Percentiles rank a stretch among this genome's conserved stretches.
These are phyloP conservation scores for Pythium apleroticum DNA, from an alignment of 352 stramenopile genomes.

Conservation along the genomic window DNA sequence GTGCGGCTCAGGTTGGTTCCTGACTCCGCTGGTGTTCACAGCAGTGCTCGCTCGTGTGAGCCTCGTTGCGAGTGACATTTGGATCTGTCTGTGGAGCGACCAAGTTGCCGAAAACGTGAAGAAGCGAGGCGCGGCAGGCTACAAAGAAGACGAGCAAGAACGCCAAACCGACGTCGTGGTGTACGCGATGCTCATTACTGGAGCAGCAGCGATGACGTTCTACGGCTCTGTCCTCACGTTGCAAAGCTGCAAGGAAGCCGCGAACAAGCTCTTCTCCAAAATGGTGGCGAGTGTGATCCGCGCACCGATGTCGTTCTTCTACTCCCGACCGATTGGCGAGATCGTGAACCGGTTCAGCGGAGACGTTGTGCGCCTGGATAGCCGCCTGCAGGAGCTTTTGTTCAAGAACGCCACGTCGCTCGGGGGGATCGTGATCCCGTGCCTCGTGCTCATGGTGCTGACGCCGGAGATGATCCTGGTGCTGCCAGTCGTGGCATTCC, in stretches of 20 bases:
- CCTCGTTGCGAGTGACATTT: slow-evolving; percentile 26
- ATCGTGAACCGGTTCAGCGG: slow-evolving; percentile 46
- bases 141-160: slow-evolving; percentile 2
- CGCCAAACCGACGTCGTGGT: slow-evolving; percentile 22
- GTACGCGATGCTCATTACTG: slow-evolving; percentile 24
- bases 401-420: slow-evolving; percentile 17
- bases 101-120: slow-evolving; percentile 11
- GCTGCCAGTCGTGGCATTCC: slow-evolving; percentile 63
- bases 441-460: slow-evolving; percentile 23
- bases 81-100: slow-evolving; percentile 29
- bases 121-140: background rate
- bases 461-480: slow-evolving; percentile 60
- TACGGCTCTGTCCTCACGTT: slow-evolving; percentile 20
- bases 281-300: slow-evolving; percentile 23
- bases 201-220: slow-evolving; percentile 21
- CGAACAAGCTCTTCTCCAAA: slow-evolving; percentile 11
- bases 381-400: slow-evolving; percentile 15
- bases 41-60: slow-evolving; percentile 12
- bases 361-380: slow-evolving; percentile 22
- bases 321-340: slow-evolving; percentile 33
- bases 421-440: slow-evolving; percentile 29
- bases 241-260: slow-evolving; percentile 19
- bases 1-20: slow-evolving; percentile 23
- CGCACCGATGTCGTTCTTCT: slow-evolving; percentile 40
- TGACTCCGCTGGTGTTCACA: slow-evolving; percentile 17